Evolutionary conservation across 2,329 filamentous ascomycete species (phyloP).

Genomic region (Botrytis squamosa): DNA sequence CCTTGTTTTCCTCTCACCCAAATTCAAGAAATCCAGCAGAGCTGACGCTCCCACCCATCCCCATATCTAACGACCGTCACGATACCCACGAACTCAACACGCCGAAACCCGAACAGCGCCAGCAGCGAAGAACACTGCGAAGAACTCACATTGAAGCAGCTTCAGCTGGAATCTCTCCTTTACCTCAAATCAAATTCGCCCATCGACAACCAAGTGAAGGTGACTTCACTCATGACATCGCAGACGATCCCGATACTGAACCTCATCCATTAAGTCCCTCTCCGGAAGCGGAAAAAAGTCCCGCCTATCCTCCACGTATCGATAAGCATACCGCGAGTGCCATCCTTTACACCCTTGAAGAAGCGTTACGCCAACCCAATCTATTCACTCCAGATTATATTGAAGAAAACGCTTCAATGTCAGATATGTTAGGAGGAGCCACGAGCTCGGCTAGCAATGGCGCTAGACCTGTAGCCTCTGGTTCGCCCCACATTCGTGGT

Average conservation of each 20-base stretch:
- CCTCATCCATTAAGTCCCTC: conserved; percentile 27
- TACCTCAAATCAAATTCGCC: conserved; percentile 32
- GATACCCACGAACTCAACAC: conserved; percentile 39
- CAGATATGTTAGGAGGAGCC: conserved; percentile 68
- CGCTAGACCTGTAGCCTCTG: conserved; percentile 48
- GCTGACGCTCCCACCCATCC: conserved; percentile 36
- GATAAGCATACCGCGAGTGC: conserved; percentile 84
- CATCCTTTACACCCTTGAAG: conserved; percentile 88
- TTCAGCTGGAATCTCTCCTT: conserved; percentile 38
- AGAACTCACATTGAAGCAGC: conserved; percentile 39
- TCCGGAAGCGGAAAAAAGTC: conserved; percentile 1
- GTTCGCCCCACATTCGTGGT: conserved; percentile 64
- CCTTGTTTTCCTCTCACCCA: conserved; percentile 34
- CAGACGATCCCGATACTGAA: conserved; percentile 34
- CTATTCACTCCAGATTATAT: conserved; percentile 78
- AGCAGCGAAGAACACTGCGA: conserved; percentile 35
- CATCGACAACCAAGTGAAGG: conserved; percentile 27
- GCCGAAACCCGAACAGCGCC: conserved; percentile 35
- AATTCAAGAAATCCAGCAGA: conserved; percentile 29
- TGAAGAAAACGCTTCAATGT: conserved; percentile 92
- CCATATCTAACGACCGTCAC: conserved; percentile 40
- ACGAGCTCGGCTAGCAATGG: conserved; percentile 54
- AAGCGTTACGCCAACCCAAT: conserved; percentile 79
- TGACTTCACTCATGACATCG: conserved; percentile 33
- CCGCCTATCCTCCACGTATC: conserved; percentile 58